Conservation (phyloP, 208 protist genomes). For the Crithidia thermophila region DNA sequence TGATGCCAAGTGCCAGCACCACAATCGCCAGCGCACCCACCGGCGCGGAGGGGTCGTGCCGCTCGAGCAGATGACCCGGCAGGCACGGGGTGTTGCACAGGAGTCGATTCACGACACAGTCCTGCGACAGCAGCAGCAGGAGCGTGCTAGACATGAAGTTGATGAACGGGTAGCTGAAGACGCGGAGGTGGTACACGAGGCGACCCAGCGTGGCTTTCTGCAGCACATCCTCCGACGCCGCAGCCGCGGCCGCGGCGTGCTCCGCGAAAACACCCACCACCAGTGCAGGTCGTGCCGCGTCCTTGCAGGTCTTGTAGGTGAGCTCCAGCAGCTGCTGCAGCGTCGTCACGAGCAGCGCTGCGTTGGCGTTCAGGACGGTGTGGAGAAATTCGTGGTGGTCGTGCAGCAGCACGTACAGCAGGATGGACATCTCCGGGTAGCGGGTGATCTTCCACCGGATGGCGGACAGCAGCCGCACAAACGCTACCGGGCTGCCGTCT, state of each 20-base stretch:
- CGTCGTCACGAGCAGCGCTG: slow-evolving; percentile 41
- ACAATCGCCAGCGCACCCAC: slow-evolving; percentile 50
- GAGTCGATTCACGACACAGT: slow-evolving; percentile 59
- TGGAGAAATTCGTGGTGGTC: slow-evolving; percentile 72
- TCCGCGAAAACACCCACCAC: too few relatives aligned
- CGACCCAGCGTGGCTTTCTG: slow-evolving; percentile 30
- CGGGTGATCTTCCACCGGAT: slow-evolving; percentile 37
- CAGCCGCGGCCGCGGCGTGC: background rate
- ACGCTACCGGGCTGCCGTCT: slow-evolving; percentile 34
- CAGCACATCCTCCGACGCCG: slow-evolving; percentile 27
- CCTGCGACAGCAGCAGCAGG: slow-evolving; percentile 77
- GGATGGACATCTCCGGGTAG: slow-evolving; percentile 60
- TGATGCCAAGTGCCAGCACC: slow-evolving; percentile 54
- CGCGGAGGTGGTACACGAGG: slow-evolving; percentile 41
- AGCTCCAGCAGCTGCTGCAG: slow-evolving; percentile 59
- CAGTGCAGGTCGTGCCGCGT: background rate
- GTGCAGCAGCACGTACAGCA: slow-evolving; percentile 75
- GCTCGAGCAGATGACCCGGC: slow-evolving; percentile 37
- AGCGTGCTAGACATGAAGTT: slow-evolving; percentile 82
- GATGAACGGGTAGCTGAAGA: slow-evolving; percentile 78
- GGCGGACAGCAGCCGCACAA: slow-evolving; percentile 43
- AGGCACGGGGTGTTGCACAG: slow-evolving; percentile 44
- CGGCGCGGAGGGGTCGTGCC: slow-evolving; percentile 13
- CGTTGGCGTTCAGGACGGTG: slow-evolving; percentile 34
- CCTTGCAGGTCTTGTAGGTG: slow-evolving; percentile 32